Evolutionary conservation across 1,284 basidiomycete genomes (phyloP), one percentile per base, ranked within the genome.

Genomic region (Lentinus polychrous): DNA sequence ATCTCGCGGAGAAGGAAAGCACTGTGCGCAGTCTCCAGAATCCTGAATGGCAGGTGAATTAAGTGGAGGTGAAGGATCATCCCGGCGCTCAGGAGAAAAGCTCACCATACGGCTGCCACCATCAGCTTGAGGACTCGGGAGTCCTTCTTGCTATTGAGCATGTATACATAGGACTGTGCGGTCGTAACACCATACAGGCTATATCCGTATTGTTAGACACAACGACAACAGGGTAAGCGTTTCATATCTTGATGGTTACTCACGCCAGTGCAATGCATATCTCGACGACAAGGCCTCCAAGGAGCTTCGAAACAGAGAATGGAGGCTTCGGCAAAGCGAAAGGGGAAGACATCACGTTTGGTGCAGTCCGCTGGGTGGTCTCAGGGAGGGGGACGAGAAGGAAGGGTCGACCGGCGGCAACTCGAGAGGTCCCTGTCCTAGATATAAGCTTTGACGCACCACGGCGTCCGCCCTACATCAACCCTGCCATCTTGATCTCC

Each of bases 141-240:
- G 14, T 40, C 39, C 22, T 40, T 40, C 39, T 40, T 40, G 39
- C 39, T 20, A 18, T 40, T 40, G 12, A 40, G 20, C 20, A 40
- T 20, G 20, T 40, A 40, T 7, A 40, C 39, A 23, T 40, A 40
- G 10, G 39, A 15, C 18, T 40, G 39, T 23, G 39, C 39, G 39
- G 39, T 40, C 20, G 39, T 40, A 5, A 40, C 39, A 20, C 39
- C 39, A 23, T 40, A 40, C 39, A 40, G 22, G n/a, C 39, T 40
- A 14, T 7, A n/a, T 5, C n/a, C n/a, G n/a, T n/a, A n/a, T n/a
- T n/a, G n/a, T n/a, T 5, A 37, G 7, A 18, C 35, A 18, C 14
- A 15, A 18, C 7, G 5, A 15, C 5, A 12, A 37, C n/a, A 10
- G 33, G 33, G 33, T 34, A 34, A 10, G 33, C 8, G n/a, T 34